These are phyloP conservation scores for Talaromyces pinophilus DNA, from an alignment of 2,329 filamentous ascomycete genomes.

Conservation along the genomic window DNA sequence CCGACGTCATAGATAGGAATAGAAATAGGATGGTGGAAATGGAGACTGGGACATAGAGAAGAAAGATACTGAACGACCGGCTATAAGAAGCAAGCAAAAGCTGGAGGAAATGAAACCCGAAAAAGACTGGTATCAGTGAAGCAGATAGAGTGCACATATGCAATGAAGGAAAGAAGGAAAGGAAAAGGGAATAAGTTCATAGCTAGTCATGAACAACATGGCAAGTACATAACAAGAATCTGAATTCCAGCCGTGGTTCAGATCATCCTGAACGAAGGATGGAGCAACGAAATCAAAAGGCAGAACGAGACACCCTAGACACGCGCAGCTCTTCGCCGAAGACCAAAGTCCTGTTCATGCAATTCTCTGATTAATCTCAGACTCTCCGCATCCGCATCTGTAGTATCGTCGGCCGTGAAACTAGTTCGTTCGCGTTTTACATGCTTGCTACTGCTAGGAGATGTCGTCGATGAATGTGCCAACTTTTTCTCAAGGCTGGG, in stretches of 20 bases:
- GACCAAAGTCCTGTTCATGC: slow-evolving; percentile 49
- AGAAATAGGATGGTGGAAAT: background rate
- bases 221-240: background rate
- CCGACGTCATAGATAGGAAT: background rate
- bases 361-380: slow-evolving; percentile 48
- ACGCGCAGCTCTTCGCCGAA: slow-evolving; percentile 38
- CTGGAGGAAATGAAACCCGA: background rate
- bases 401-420: slow-evolving; percentile 34
- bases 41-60: background rate
- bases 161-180: background rate
- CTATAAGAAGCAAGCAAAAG: background rate
- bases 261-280: background rate
- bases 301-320: slow-evolving; percentile 20
- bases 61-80: background rate
- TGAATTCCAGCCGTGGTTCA: background rate
- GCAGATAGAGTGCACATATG: background rate
- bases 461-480: slow-evolving; percentile 24
- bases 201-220: background rate
- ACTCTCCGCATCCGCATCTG: slow-evolving; percentile 42
- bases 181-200: background rate
- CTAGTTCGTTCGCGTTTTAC: slow-evolving; percentile 31
- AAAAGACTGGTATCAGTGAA: slow-evolving; percentile 1
- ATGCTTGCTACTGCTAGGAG: slow-evolving; percentile 27
- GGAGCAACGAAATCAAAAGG: background rate
- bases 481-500: slow-evolving; percentile 42